Percentiles rank a stretch among this genome's conserved stretches.
phyloP scores from a whole-genome alignment of 2,329 filamentous ascomycete species.

The Elsinoe fawcettii region DNA sequence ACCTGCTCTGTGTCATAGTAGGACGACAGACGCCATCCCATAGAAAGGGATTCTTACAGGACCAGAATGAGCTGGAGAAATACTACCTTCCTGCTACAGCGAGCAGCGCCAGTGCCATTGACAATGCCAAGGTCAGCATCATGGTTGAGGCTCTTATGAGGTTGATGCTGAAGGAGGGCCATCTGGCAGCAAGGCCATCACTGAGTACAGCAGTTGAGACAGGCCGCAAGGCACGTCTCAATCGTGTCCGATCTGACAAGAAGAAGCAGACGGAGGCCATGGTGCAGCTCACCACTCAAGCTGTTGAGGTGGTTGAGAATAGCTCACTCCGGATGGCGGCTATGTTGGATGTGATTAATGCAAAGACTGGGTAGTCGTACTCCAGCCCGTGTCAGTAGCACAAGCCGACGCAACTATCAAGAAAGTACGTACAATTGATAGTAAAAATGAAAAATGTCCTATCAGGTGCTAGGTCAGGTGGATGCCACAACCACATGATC shows the following conservation, averaged over 20 bases:
- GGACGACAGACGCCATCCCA: conserved; percentile 34
- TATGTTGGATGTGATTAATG: conserved; percentile 3
- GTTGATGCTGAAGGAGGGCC: conserved; percentile 36
- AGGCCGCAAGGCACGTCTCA: conserved; percentile 46
- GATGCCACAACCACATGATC: neutral
- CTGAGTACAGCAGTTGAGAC: conserved; percentile 42
- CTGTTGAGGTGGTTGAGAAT: conserved; percentile 28
- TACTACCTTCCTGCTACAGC: conserved; percentile 62
- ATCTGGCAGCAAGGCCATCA: conserved; percentile 27
- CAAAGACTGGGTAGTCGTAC: neutral
- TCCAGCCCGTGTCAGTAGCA: no score
- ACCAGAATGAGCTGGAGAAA: conserved; percentile 43
- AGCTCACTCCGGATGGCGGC: conserved; percentile 29
- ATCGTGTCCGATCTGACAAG: conserved; percentile 38
- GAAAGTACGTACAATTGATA: neutral
- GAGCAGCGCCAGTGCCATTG: conserved; percentile 50
- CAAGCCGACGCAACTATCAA: no score
- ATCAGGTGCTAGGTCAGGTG: neutral
- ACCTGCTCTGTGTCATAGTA: conserved; percentile 45
- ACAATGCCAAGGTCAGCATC: conserved; percentile 67
- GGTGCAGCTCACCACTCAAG: conserved; percentile 31
- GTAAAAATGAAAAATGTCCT: neutral
- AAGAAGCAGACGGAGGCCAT: conserved; percentile 37
- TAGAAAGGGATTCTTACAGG: conserved; percentile 37
- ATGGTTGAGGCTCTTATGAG: conserved; percentile 59